Conservation (phyloP, 352 stramenopile species). For the Globisporangium yorkense region DNA sequence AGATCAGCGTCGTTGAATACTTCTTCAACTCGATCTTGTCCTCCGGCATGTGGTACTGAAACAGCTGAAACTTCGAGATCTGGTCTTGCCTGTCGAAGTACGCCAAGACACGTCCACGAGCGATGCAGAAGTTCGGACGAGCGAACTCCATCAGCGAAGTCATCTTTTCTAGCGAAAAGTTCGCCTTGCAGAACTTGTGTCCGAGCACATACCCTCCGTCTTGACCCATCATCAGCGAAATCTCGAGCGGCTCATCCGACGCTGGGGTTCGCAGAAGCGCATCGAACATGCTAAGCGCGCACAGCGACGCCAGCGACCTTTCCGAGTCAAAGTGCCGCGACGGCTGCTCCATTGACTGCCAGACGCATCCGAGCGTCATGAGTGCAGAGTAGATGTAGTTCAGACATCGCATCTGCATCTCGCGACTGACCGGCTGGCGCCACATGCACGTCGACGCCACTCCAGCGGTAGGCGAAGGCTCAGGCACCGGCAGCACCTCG, state of each 20-base stretch:
- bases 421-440: constrained; percentile 58
- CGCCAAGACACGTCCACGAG: constrained; percentile 64
- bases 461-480: constrained; percentile 17
- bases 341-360: constrained; percentile 86
- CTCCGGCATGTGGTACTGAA: constrained; percentile 87
- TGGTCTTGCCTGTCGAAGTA: constrained; percentile 74
- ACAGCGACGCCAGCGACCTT: constrained; percentile 70
- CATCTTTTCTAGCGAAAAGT: constrained; percentile 69
- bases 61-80: constrained; percentile 58
- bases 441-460: constrained; percentile 50
- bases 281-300: constrained; percentile 77
- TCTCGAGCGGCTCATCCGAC: constrained; percentile 62
- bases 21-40: constrained; percentile 88
- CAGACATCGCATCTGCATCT: constrained; percentile 79
- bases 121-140: constrained; percentile 65
- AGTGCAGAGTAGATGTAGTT: constrained; percentile 68
- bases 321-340: constrained; percentile 86
- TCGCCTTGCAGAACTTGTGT: constrained; percentile 83
- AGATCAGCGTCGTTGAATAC: constrained; percentile 84
- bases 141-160: constrained; percentile 83
- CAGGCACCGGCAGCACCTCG: constrained; percentile 76
- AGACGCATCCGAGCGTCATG: constrained; percentile 79
- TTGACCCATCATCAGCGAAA: constrained; percentile 78
- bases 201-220: constrained; percentile 77
- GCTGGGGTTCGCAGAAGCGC: constrained; percentile 75